Percentiles rank a stretch among this genome's conserved stretches.
These are phyloP conservation scores for Symbiodinium natans DNA, from an alignment of 73 alveolate genomes.

Conservation along the genomic window DNA sequence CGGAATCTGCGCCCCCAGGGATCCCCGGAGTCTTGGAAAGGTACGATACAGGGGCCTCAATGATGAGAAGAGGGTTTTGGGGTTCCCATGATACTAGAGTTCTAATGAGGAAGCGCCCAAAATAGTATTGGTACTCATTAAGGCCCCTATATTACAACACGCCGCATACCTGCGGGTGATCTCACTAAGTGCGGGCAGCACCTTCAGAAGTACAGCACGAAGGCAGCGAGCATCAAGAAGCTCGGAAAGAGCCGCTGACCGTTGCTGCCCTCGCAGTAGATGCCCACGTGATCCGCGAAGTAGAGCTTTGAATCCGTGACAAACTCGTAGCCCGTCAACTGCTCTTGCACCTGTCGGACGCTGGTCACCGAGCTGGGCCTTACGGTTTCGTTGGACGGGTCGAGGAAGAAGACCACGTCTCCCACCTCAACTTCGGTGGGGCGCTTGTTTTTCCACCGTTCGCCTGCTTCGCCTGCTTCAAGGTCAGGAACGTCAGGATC, in stretches of 20 bases:
- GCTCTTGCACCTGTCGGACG: not conserved
- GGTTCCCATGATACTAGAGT: too few relatives aligned
- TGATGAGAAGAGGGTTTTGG: too few relatives aligned
- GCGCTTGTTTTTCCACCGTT: not conserved
- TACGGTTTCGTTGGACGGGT: not conserved
- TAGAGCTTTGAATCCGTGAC: not conserved
- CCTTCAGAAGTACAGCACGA: not conserved
- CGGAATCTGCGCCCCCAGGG: slow-evolving; percentile 2
- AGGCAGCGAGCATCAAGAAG: not conserved
- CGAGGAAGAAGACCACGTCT: not conserved
- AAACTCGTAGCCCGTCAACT: not conserved
- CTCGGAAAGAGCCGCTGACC: not conserved
- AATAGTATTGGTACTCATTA: too few relatives aligned
- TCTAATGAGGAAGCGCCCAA: too few relatives aligned
- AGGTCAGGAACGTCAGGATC: not conserved
- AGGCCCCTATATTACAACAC: too few relatives aligned
- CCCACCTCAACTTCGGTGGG: slow-evolving; percentile 1
- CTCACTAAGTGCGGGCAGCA: not conserved
- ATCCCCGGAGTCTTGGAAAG: not conserved
- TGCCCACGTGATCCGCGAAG: not conserved
- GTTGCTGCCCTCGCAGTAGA: not conserved
- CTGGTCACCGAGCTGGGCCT: slow-evolving; percentile 2
- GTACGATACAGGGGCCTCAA: not conserved
- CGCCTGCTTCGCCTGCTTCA: not conserved
- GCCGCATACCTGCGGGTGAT: not conserved